Conservation (phyloP, 2,329 filamentous ascomycete species). For the Talaromyces atroroseus region DNA sequence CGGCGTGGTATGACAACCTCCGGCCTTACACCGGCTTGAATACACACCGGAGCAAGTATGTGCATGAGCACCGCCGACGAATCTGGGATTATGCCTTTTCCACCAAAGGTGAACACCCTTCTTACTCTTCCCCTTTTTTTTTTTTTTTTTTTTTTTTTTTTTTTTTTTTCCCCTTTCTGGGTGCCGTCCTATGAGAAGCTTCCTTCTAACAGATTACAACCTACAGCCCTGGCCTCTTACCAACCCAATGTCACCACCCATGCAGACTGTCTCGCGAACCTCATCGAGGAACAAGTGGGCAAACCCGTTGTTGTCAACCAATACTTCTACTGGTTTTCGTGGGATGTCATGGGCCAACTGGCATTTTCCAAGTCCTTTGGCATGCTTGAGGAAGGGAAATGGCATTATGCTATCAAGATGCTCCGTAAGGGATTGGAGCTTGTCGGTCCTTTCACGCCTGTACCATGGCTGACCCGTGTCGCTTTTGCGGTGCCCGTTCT, state of each 20-base stretch:
- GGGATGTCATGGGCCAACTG: background rate
- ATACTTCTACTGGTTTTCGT: background rate
- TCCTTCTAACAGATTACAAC: background rate
- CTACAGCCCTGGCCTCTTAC: background rate
- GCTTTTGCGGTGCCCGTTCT: background rate
- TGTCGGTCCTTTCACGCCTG: background rate
- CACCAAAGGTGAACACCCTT: constrained; percentile 18
- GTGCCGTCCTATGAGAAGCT: no score
- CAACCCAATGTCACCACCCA: background rate
- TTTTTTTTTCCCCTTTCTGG: background rate
- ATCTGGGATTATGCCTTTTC: constrained; percentile 24
- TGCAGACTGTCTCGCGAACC: background rate
- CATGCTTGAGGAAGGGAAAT: background rate
- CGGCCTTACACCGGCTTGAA: background rate
- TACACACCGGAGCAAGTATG: background rate
- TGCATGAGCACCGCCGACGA: background rate
- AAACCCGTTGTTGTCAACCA: background rate
- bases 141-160: background rate
- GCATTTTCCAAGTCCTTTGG: background rate
- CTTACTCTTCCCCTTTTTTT: no score
- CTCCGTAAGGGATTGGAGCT: background rate
- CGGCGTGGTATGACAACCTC: background rate
- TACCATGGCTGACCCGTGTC: background rate
- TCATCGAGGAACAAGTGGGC: background rate
- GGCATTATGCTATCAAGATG: background rate